Evolutionary conservation across 108 stramenopile genomes (phyloP), one percentile per base, ranked within the genome.

Genomic region (Aurantiochytrium sp.): DNA sequence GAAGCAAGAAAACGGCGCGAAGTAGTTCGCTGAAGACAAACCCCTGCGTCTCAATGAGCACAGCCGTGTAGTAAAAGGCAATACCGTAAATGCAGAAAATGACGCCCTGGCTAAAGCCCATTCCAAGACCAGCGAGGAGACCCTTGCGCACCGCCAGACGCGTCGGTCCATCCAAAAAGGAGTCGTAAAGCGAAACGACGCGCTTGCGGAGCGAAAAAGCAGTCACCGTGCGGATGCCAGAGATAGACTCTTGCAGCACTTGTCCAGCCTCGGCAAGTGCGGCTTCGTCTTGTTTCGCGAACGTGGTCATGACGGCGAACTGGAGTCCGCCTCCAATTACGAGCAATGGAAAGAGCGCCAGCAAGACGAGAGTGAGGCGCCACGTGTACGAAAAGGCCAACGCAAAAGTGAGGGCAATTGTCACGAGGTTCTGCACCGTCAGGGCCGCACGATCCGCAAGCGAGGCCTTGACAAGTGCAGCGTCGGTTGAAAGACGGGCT

Each of bases 191-290:
- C 29, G n/a, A 51, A 43, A 91, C 87, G n/a, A 94, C 89, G 69
- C 88, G 87, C 0, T 87, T 87, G n/a, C 93, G 91, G 16, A 95
- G 72, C 58, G 90, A 92, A 72, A 90, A 94, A 58, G 94, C 91
- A 23, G 92, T 92, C 16, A 95, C 94, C 18, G 94, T 94, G 45
- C 94, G 89, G 58, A 94, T 93, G 10, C 93, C 94, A 5, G 59
- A 44, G 47, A 94, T 91, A 43, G 93, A 91, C 89, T 95, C 94
- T 23, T 91, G 91, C 5, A 93, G 91, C 29, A 92, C 69, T 2
- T 72, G 72, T 23, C 69, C 60, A 12, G 72, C 88, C 49, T 88
- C 89, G 43, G 58, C 90, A 60, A 91, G 44, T 72, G 53, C 92
- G 53, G 72, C 87, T 51, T 94, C 93, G 12, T 92, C 91, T 16